These are phyloP conservation scores for Aspergillus taichungensis DNA, from an alignment of 495 filamentous ascomycete species.

Conservation along the genomic window DNA sequence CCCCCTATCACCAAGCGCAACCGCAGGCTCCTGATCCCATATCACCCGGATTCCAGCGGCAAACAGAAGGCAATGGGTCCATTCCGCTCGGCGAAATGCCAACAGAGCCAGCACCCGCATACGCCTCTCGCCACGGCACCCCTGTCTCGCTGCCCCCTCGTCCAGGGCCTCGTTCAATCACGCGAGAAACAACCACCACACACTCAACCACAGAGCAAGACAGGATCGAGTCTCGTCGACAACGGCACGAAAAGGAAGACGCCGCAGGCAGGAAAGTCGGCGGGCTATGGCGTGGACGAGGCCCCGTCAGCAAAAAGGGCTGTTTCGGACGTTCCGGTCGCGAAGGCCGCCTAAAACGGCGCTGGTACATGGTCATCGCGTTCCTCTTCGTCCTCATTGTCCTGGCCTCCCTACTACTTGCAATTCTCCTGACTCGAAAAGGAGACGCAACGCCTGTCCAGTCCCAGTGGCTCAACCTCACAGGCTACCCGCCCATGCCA, in stretches of 20 bases:
- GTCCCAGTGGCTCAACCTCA: constrained; percentile 71
- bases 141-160: constrained; percentile 18
- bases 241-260: constrained; percentile 57
- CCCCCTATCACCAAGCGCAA: constrained; percentile 14
- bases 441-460: constrained; percentile 32
- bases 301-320: constrained; percentile 47
- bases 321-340: constrained; percentile 54
- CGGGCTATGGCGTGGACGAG: constrained; percentile 52
- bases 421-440: constrained; percentile 49
- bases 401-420: constrained; percentile 50
- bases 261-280: constrained; percentile 43
- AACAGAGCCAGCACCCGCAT: constrained; percentile 25
- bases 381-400: constrained; percentile 48
- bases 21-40: constrained; percentile 23
- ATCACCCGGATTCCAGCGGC: constrained; percentile 33
- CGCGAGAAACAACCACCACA: constrained; percentile 13
- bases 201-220: constrained; percentile 24
- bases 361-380: constrained; percentile 49
- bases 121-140: constrained; percentile 12
- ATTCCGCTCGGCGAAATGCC: constrained; percentile 41
- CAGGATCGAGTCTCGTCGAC: constrained; percentile 44
- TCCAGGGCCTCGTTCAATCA: constrained; percentile 14
- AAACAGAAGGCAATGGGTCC: constrained; percentile 30
- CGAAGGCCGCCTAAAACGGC: constrained; percentile 54
- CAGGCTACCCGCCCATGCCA: constrained; percentile 76